Conservation (phyloP, 192 early-diverging fungal species). For the Paraglomus brasilianum region DNA sequence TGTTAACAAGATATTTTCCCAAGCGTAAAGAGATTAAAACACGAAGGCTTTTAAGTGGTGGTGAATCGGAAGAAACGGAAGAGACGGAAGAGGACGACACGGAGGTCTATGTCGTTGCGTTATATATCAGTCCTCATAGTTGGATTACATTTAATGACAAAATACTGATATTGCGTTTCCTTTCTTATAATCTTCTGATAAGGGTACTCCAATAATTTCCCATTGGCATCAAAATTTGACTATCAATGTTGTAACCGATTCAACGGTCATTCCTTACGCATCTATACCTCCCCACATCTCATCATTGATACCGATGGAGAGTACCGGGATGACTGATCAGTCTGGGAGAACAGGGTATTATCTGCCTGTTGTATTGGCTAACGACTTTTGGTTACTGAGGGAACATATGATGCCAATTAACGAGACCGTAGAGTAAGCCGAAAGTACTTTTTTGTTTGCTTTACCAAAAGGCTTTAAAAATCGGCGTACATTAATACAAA, state of each 20-base stretch:
- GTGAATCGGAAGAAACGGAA: constrained; percentile 34
- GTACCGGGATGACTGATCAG: constrained; percentile 32
- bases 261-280: constrained; percentile 44
- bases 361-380: constrained; percentile 67
- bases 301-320: constrained; percentile 48
- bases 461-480: no score
- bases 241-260: constrained; percentile 54
- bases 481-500: no score
- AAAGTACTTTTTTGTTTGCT: background rate
- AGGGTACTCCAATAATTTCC: constrained; percentile 47
- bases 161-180: background rate
- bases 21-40: constrained; percentile 50
- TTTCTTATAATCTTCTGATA: no score
- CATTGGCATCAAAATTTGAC: constrained; percentile 84
- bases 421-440: constrained; percentile 62
- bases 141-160: background rate
- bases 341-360: constrained; percentile 51
- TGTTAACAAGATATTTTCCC: constrained; percentile 49
- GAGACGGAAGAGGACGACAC: constrained; percentile 11
- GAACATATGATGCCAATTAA: constrained; percentile 72
- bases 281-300: constrained; percentile 52
- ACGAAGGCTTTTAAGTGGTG: constrained; percentile 50
- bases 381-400: constrained; percentile 81
- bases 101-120: no score
- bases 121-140: no score